These are phyloP conservation scores for Phialophora chinensis DNA, from an alignment of 2,329 filamentous ascomycete genomes.

Conservation along the genomic window DNA sequence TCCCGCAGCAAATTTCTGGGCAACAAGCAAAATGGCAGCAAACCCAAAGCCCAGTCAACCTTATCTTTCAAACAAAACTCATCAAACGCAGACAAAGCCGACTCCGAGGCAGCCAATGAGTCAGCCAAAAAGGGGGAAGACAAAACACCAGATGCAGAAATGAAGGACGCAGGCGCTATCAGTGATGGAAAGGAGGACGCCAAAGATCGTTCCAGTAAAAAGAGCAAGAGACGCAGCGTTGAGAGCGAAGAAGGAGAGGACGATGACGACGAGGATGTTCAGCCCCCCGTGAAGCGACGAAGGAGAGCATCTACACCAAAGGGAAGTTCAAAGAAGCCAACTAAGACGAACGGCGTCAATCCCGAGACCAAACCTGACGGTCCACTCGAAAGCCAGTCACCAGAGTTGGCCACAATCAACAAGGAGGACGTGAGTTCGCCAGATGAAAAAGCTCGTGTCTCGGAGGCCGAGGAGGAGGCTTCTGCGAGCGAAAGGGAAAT, in stretches of 20 bases:
- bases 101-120: constrained; percentile 29
- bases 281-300: constrained; percentile 64
- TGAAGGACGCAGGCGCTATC: constrained; percentile 37
- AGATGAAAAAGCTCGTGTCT: constrained; percentile 52
- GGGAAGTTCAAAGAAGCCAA: constrained; percentile 43
- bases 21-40: constrained; percentile 70
- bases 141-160: constrained; percentile 41
- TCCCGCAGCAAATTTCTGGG: constrained; percentile 81
- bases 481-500: constrained; percentile 65
- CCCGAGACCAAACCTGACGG: constrained; percentile 8
- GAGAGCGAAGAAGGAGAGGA: constrained; percentile 43
- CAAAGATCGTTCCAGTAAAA: constrained; percentile 41
- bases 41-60: constrained; percentile 48
- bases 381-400: constrained; percentile 38
- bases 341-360: constrained; percentile 40
- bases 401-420: constrained; percentile 40
- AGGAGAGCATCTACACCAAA: constrained; percentile 43
- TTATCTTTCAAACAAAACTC: constrained; percentile 42
- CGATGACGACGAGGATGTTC: constrained; percentile 60
- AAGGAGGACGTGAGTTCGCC: constrained; percentile 48
- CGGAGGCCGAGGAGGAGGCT: constrained; percentile 44
- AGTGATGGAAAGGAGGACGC: constrained; percentile 29
- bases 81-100: constrained; percentile 41
- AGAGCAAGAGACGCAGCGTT: constrained; percentile 49
- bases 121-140: constrained; percentile 24